These are phyloP conservation scores for Holtermannia corniformis DNA, from an alignment of 768 basidiomycete species.

Conservation along the genomic window DNA sequence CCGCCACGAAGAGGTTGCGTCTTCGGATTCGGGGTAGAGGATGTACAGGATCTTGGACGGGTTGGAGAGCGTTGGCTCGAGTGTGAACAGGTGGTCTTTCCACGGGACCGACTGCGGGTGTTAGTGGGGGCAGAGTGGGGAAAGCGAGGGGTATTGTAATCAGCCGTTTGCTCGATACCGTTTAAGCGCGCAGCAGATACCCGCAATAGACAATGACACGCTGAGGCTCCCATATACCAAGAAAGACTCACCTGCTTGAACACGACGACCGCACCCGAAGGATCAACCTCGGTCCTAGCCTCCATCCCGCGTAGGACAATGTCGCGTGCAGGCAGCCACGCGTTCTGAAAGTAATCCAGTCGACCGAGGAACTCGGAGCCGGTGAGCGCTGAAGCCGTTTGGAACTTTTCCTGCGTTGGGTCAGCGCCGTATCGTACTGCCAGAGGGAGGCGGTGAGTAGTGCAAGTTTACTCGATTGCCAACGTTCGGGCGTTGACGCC, in stretches of 20 bases:
- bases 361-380: constrained; percentile 75
- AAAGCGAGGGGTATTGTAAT: no score
- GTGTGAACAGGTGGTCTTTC: constrained; percentile 82
- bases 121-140: constrained; percentile 1
- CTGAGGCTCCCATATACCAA: background rate
- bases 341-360: constrained; percentile 70
- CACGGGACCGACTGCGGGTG: constrained; percentile 33
- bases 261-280: constrained; percentile 65
- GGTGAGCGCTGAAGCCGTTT: constrained; percentile 66
- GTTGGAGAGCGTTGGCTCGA: constrained; percentile 54
- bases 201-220: background rate
- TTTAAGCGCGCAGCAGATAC: background rate
- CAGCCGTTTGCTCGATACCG: background rate
- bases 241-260: constrained; percentile 55
- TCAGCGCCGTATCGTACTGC: background rate
- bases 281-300: constrained; percentile 54
- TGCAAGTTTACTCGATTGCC: background rate
- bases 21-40: constrained; percentile 71
- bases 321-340: constrained; percentile 87
- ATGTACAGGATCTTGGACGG: constrained; percentile 63
- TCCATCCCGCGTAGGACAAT: constrained; percentile 57
- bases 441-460: no score
- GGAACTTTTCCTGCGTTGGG: constrained; percentile 55
- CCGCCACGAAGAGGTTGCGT: constrained; percentile 61
- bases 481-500: background rate